Percentiles rank a stretch among this genome's conserved stretches.
Evolutionary conservation across 495 filamentous ascomycete genomes (phyloP).

Genomic region (Penicillium tannophilum): DNA sequence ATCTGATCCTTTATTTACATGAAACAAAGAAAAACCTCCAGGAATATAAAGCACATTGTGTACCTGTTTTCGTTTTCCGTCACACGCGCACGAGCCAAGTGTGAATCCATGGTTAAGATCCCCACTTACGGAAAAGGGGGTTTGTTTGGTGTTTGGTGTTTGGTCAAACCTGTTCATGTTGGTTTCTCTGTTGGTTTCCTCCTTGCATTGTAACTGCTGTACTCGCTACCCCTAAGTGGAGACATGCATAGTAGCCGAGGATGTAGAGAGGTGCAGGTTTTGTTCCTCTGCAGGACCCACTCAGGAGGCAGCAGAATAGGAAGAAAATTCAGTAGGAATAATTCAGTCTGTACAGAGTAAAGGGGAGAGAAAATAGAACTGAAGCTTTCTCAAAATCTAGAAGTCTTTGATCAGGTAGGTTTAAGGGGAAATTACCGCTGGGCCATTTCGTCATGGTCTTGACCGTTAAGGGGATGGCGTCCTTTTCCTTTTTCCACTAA

Average conservation of each 20-base stretch:
- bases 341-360: not conserved
- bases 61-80: not conserved
- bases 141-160: not conserved
- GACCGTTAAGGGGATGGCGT: not conserved
- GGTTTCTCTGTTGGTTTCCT: not conserved
- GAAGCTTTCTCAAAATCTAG: not conserved
- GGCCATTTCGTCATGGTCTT: not conserved
- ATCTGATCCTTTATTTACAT: not conserved
- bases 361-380: not conserved
- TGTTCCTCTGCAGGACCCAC: not conserved
- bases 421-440: not conserved
- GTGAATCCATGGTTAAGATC: not conserved
- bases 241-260: not conserved
- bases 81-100: not conserved
- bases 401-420: not conserved
- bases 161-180: not conserved
- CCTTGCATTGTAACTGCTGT: not conserved
- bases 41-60: not conserved
- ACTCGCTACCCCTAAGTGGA: slow-evolving; percentile 5
- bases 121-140: not conserved
- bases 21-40: not conserved
- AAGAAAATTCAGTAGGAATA: not conserved
- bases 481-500: slow-evolving; percentile 1
- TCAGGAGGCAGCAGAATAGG: not conserved
- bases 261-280: not conserved